Evolutionary conservation across 2,329 filamentous ascomycete species (phyloP).

Genomic region (Ascosphaera apis): DNA sequence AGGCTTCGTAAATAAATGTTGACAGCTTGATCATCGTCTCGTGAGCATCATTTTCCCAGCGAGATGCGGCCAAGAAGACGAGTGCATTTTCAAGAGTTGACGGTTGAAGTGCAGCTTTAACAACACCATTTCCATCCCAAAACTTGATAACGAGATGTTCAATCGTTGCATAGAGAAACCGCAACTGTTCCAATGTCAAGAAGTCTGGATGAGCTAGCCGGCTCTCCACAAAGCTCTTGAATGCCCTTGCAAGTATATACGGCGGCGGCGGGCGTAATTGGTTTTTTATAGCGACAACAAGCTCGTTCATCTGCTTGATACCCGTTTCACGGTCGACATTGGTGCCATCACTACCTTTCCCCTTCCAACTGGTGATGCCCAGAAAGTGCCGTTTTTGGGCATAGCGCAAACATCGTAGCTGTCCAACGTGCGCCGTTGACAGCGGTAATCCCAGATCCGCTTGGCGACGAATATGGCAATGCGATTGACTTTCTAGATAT

Average conservation of each 20-base stretch:
- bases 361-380: too few species aligned
- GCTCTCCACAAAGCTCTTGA: constrained; percentile 38
- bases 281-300: constrained; percentile 38
- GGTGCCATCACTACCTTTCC: constrained; percentile 33
- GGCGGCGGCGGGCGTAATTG: constrained; percentile 40
- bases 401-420: too few species aligned
- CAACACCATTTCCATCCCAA: constrained; percentile 6
- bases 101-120: constrained; percentile 13
- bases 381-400: too few species aligned
- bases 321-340: constrained; percentile 55
- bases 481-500: too few species aligned
- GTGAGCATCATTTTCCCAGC: constrained; percentile 15
- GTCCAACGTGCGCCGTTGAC: too few species aligned
- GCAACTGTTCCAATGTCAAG: constrained; percentile 44
- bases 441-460: too few species aligned
- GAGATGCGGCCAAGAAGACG: constrained; percentile 15
- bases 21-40: constrained; percentile 18
- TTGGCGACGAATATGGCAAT: too few species aligned
- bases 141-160: constrained; percentile 29
- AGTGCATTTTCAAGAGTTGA: constrained; percentile 19
- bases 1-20: constrained; percentile 14
- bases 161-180: constrained; percentile 35
- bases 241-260: constrained; percentile 41
- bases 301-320: constrained; percentile 45
- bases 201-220: constrained; percentile 24